Evolutionary conservation across 495 filamentous ascomycete species (phyloP), one percentile per base, ranked within the genome.

Genomic region (Venustampulla echinocandica): DNA sequence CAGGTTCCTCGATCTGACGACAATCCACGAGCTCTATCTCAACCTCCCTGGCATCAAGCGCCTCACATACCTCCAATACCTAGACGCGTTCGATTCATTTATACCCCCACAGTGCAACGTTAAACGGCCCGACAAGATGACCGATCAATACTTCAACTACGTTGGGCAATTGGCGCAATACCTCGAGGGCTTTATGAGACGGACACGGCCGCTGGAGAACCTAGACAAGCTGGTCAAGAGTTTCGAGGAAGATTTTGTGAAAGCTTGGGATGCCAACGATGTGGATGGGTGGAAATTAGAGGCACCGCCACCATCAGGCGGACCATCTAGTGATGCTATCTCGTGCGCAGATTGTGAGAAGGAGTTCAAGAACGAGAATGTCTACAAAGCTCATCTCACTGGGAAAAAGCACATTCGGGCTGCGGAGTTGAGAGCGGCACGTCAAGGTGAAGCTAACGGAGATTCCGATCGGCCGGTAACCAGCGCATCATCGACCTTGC

Each of bases 281-380:
- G 74, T 95, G 13, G 69, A 77, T 0, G 92, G 87, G 1, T 98
- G 92, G 90, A 74, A 78, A 21, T 69, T 69, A 23, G 77, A 85
- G 33, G 44, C 61, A 15, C 60, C 63, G 19, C 73, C 69, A 44
- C 24, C 58, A 40, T 18, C 50, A 10, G 10, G 49, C 43, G 55
- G 57, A 11, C 79, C 73, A n/a, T 70, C 74, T 3, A 75, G 77
- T 0, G 85, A 88, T 23, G 86, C 82, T 1, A 73, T 84, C 21
- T 97, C 82, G 81, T 98, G 92, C 54, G 68, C 79, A 1, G 87
- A 88, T 47, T 98, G 92, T 66, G 83, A 87, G 55, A 96, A 88
- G 63, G 85, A 88, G 34, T 98, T 96, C 68, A 87, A 84, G 62
- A 97, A 95, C 51, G 83, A 92, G 40, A 95, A 94, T 59, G 87